Evolutionary conservation across 192 early-diverging fungal species (phyloP), one percentile per base, ranked within the genome.

Genomic region (Entophlyctis helioformis): DNA sequence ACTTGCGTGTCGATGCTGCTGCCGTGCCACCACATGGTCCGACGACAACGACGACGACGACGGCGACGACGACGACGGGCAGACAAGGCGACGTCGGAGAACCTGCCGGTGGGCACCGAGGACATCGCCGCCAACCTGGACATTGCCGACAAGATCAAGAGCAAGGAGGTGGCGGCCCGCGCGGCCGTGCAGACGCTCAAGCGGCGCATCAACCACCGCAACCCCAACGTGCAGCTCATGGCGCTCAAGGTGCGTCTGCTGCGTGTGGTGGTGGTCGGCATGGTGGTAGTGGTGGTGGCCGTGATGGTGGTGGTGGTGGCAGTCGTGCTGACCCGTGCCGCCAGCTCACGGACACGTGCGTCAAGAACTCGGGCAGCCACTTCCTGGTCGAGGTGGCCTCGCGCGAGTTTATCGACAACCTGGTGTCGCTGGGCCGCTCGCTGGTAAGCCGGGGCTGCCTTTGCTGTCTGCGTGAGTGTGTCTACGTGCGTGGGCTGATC

Each of bases 161-260:
- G 83, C 54, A 95, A 95, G 61, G 51, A 68, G 33, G 54, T 57
- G 19, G 53, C 72, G 20, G 64, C 88, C 50, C 87, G 87, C 56
- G 73, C 86, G 10, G 85, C 84, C 6, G 71, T 77, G 38, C 62
- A 66, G 19, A 64, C 80, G 16, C 71, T 99, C 29, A 91, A 87
- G 51, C 66, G 80, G 55, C 68, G 90, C 22, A 57, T 99, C 33
- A 62, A 67, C n/a, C 82, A 87, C 63, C 76, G 75, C 42, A 99
- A 97, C 55, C 93, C 93, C 16, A 96, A 97, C 56, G 93, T 95
- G 9, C 86, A 91, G 57, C 62, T 97, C 11, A 71, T 90, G 13
- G 81, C 84, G 15, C 70, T 99, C 47, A 85, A 79, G 37, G 84
- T 76, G 32, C 5, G 46, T 56, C 1, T 11, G 12, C 16, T n/a